Conservation (phyloP, 805 yeast species). For the Pichia exigua region DNA sequence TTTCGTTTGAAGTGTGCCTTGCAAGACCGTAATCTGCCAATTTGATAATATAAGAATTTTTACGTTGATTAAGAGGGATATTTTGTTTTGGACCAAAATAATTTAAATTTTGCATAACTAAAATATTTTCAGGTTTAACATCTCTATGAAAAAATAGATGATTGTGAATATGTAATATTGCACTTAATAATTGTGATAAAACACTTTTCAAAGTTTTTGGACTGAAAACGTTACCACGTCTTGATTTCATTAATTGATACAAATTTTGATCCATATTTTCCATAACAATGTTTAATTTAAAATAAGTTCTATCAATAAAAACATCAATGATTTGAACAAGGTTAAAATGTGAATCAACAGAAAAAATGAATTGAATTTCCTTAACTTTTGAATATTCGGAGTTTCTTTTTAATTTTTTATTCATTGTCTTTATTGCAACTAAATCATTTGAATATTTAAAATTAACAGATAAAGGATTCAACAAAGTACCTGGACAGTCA, state of each 20-base stretch:
- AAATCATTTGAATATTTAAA: constrained; percentile 18
- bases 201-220: constrained; percentile 56
- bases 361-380: constrained; percentile 58
- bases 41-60: constrained; percentile 53
- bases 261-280: constrained; percentile 81
- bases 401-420: constrained; percentile 41
- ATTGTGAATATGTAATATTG: constrained; percentile 73
- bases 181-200: constrained; percentile 63
- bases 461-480: constrained; percentile 33
- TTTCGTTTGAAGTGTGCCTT: constrained; percentile 44
- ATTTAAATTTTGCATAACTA: constrained; percentile 51
- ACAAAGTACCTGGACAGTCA: constrained; percentile 36
- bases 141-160: constrained; percentile 76
- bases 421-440: constrained; percentile 83
- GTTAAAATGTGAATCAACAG: constrained; percentile 63
- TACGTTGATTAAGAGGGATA: constrained; percentile 34
- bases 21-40: constrained; percentile 79
- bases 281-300: constrained; percentile 73
- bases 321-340: constrained; percentile 72
- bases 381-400: constrained; percentile 53
- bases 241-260: constrained; percentile 63
- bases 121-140: constrained; percentile 87
- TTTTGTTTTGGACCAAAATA: constrained; percentile 39
- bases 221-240: constrained; percentile 48
- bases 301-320: constrained; percentile 57